These are phyloP conservation scores for Erythrobasidium hasegawianum DNA, from an alignment of 1,284 basidiomycete species.

Conservation along the genomic window DNA sequence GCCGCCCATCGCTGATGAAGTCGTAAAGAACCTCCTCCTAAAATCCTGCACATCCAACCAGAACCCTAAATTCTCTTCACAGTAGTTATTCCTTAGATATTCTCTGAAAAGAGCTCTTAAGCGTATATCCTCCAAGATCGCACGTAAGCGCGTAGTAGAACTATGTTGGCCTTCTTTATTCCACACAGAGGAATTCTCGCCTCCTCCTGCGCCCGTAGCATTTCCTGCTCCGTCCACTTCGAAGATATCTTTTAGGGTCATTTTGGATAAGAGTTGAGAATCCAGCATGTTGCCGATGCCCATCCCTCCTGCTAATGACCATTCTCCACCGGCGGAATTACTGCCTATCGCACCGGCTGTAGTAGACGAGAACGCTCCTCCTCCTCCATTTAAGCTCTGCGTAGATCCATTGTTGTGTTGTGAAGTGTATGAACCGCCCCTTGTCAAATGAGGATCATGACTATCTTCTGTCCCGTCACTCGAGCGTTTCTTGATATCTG, in stretches of 20 bases:
- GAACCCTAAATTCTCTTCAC: constrained; percentile 95
- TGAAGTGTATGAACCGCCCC: not conserved
- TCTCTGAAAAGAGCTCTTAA: constrained; percentile 88
- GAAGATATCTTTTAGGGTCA: constrained; percentile 53
- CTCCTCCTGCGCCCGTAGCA: constrained; percentile 19
- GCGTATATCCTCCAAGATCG: constrained; percentile 89
- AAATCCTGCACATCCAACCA: constrained; percentile 98
- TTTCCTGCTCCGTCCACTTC: constrained; percentile 29
- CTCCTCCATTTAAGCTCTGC: not conserved
- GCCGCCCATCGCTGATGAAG: constrained; percentile 74
- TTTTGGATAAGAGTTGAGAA: constrained; percentile 67
- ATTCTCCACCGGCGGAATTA: constrained; percentile 17
- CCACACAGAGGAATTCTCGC: constrained; percentile 48
- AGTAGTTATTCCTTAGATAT: constrained; percentile 88
- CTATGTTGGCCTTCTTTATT: constrained; percentile 70
- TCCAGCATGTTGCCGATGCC: constrained; percentile 61
- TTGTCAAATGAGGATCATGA: not conserved
- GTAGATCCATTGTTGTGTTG: constrained; percentile 10
- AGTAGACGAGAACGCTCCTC: not conserved
- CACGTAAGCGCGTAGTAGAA: constrained; percentile 74
- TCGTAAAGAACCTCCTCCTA: constrained; percentile 90
- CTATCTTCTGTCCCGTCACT: constrained; percentile 28
- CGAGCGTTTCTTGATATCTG: constrained; percentile 13
- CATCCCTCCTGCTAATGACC: constrained; percentile 17
- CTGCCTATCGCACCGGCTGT: not conserved